Evolutionary conservation across 306 rosid species (phyloP), one percentile per base, ranked within the genome.

Genomic region (Calophaca sinica): DNA sequence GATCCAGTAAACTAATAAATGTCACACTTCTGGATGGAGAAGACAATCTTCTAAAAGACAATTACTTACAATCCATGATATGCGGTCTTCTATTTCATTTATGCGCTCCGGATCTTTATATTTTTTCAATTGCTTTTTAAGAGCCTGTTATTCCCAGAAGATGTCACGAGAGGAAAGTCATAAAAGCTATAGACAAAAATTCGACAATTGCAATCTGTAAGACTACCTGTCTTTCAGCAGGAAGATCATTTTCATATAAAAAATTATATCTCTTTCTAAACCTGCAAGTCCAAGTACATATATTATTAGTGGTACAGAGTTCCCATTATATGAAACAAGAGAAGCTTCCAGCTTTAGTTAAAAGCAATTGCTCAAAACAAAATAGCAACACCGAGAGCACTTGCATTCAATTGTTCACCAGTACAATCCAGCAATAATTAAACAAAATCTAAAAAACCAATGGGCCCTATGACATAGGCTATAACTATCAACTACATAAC

Each of bases 201-300:
- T 48, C 26, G 9, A 28, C 29, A 36, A 59, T 52, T 9, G 60
- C 57, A 46, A 50, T 60, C 62, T 1, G 12, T 44, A 69, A 13
- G 35, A 48, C 29, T 81, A 83, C 86, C 89, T 85, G 84, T 78
- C 38, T 80, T 60, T 75, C 87, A 46, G 85, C 78, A 51, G 90
- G 87, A 79, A 81, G 82, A 79, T 73, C 73, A 51, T 82, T 81
- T 75, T 86, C 86, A 51, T 46, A 91, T 9, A 88, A 80, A 75
- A 94, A 94, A 76, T 58, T 68, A 60, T 86, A 91, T 83, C 94
- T 85, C 84, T 89, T 88, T 83, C 82, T 94, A 79, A 84, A 88
- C 87, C 97, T 91, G 92, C 68, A 72, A 86, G 78, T 72, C 71
- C 63, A 79, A 64, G 39, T 6, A 74, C 5, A 12, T 9, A 67